phyloP scores from a whole-genome alignment of 2,329 filamentous ascomycete species.

The Curvularia verruculosa region DNA sequence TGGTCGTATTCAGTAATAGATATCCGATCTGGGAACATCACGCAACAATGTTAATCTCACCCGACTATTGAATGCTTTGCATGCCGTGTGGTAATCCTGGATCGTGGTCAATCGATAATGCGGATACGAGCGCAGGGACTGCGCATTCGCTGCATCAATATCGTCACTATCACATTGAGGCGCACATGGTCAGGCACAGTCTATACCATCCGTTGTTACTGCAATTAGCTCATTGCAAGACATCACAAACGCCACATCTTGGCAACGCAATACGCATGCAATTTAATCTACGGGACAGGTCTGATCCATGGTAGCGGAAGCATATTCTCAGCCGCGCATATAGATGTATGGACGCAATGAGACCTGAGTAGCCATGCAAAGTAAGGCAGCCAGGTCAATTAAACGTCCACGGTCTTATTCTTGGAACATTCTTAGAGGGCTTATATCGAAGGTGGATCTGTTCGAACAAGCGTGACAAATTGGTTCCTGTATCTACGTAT shows the following conservation, averaged over 20 bases:
- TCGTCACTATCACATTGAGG: conserved; percentile 2
- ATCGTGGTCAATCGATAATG: not conserved
- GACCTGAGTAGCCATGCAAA: conserved; percentile 43
- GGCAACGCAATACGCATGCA: not conserved
- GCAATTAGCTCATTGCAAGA: not conserved
- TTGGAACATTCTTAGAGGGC: conserved; percentile 51
- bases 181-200: not conserved
- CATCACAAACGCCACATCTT: not conserved
- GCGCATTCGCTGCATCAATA: not conserved
- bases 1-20: not conserved
- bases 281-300: not conserved
- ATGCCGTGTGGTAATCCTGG: not conserved
- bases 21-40: not conserved
- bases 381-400: conserved; percentile 48
- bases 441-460: conserved; percentile 44
- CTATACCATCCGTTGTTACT: not conserved
- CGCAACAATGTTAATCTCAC: not conserved
- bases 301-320: not conserved
- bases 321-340: conserved; percentile 2
- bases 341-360: conserved; percentile 50
- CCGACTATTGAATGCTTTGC: not conserved
- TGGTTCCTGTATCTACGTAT: conserved; percentile 37
- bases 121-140: not conserved
- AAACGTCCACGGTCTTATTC: conserved; percentile 42
- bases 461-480: conserved; percentile 51